Percentiles rank a stretch among this genome's conserved stretches.
phyloP scores from a whole-genome alignment of 805 yeast genomes.

The Nakazawaea molendinolei region DNA sequence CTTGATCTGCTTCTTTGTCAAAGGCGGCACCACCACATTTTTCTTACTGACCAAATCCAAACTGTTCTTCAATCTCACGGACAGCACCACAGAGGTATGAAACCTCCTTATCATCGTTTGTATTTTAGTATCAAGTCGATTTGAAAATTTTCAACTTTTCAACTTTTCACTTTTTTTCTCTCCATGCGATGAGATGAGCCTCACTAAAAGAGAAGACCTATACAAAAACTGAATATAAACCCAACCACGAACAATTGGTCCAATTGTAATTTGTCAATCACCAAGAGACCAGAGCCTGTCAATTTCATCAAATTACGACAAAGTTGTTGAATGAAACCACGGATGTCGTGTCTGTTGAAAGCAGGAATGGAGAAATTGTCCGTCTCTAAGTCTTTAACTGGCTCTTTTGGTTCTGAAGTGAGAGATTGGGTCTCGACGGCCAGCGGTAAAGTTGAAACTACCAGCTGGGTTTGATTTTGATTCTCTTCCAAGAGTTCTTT shows the following conservation, averaged over 20 bases:
- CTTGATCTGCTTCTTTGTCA: constrained; percentile 2
- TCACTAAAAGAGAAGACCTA: constrained; percentile 3
- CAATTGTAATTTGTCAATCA: constrained; percentile 3
- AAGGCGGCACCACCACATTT: constrained; percentile 4
- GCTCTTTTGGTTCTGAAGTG: too few species aligned
- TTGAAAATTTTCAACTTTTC: too few species aligned
- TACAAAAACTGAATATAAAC: background rate
- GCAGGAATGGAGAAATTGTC: too few species aligned
- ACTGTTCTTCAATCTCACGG: constrained; percentile 7
- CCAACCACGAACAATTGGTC: background rate
- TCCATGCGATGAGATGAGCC: background rate
- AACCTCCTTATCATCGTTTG: background rate
- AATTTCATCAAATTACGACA: too few species aligned
- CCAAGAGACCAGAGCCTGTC: too few species aligned
- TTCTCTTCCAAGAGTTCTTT: constrained; percentile 41
- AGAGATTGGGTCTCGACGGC: too few species aligned
- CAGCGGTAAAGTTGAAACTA: too few species aligned
- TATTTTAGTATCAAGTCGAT: too few species aligned
- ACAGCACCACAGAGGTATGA: background rate
- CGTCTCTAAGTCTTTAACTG: too few species aligned
- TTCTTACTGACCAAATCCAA: background rate
- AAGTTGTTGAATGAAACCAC: too few species aligned
- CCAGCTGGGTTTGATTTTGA: background rate
- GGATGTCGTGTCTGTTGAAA: too few species aligned
- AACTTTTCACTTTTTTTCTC: background rate